Evolutionary conservation across 495 filamentous ascomycete genomes (phyloP).

Genomic region (Astrothelium subdiscretum): DNA sequence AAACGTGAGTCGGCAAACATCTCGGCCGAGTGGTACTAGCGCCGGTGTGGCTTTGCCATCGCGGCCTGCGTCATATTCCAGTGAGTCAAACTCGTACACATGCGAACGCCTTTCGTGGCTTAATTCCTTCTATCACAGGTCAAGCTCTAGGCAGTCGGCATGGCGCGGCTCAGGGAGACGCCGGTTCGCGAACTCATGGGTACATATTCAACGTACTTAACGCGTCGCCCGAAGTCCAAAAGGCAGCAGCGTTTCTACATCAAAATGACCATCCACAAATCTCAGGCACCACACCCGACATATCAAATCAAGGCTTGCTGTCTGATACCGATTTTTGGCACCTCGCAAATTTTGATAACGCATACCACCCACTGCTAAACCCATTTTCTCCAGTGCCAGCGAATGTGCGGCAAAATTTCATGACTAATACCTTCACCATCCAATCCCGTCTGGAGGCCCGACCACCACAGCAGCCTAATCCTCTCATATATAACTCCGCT

Average conservation of each 20-base stretch:
- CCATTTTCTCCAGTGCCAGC: background rate
- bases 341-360: background rate
- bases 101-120: background rate
- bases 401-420: background rate
- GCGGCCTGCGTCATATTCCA: background rate
- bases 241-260: background rate
- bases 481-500: background rate
- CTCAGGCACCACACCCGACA: background rate
- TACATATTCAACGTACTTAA: background rate
- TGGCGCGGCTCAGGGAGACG: background rate
- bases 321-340: background rate
- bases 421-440: background rate
- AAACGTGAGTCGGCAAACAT: background rate
- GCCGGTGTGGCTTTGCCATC: background rate
- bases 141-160: background rate
- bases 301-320: conserved; percentile 1
- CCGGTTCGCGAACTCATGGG: background rate
- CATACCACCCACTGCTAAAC: background rate
- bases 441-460: background rate
- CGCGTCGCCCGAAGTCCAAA: background rate
- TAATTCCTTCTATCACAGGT: background rate
- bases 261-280: background rate
- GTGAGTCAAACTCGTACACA: background rate
- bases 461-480: background rate
- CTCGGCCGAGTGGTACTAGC: background rate